These are phyloP conservation scores for Candida sanyaensis DNA, from an alignment of 1,139 yeast genomes.

Conservation along the genomic window DNA sequence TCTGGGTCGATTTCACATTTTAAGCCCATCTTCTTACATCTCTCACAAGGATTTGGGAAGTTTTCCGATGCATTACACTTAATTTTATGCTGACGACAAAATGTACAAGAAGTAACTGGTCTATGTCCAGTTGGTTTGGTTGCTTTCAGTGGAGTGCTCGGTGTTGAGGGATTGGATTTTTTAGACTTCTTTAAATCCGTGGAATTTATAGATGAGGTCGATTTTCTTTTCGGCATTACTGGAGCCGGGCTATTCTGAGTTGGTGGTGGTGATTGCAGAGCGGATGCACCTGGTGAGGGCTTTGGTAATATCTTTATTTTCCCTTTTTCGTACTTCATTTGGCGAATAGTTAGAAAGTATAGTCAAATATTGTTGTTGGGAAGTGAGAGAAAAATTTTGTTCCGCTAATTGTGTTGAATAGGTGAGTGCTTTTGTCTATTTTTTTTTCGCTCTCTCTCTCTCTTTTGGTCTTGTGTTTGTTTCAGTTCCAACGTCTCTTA, in stretches of 20 bases:
- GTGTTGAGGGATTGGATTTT: conserved; percentile 3
- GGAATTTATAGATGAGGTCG: conserved; percentile 2
- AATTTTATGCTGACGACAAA: conserved; percentile 93
- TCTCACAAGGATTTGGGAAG: conserved; percentile 78
- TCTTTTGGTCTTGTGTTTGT: background rate
- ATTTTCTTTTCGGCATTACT: conserved; percentile 12
- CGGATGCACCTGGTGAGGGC: conserved; percentile 19
- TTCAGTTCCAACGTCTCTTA: background rate
- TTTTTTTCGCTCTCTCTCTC: background rate
- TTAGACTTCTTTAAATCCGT: background rate
- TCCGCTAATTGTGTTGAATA: background rate
- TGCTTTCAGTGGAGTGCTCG: conserved; percentile 6
- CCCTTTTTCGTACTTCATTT: conserved; percentile 29
- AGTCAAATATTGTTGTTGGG: background rate
- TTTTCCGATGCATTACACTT: conserved; percentile 88
- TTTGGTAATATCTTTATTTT: conserved; percentile 34
- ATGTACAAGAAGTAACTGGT: conserved; percentile 91
- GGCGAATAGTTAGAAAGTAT: background rate
- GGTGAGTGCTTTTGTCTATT: background rate
- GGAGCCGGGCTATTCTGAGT: conserved; percentile 4
- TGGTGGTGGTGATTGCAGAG: conserved; percentile 13
- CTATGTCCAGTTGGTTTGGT: conserved; percentile 56
- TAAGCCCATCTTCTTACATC: conserved; percentile 79
- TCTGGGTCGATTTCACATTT: conserved; percentile 90
- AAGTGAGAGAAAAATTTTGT: background rate